Conservation (phyloP, 164 flowering plant genomes). For the Platanus orientalis region DNA sequence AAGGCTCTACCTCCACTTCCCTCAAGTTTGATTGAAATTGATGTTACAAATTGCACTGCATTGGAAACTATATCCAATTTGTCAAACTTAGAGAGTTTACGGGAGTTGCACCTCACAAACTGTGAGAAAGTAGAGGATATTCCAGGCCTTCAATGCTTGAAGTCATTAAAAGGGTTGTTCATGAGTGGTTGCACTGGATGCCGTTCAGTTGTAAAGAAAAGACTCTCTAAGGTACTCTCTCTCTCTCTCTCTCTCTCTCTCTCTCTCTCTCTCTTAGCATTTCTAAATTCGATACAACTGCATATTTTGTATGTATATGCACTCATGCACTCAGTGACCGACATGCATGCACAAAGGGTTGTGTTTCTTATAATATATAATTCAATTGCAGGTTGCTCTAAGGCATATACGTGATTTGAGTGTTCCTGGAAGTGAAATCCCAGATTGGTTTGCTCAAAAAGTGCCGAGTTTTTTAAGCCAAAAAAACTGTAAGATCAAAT, state of each 20-base stretch:
- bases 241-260: constrained; percentile 8
- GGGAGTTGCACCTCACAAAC: constrained; percentile 25
- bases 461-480: constrained; percentile 9
- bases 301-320: too few species aligned
- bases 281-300: too few species aligned
- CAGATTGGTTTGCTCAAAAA: constrained; percentile 31
- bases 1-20: constrained; percentile 41
- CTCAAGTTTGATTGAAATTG: constrained; percentile 24
- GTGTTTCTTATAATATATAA: background rate
- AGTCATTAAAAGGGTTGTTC: constrained; percentile 31
- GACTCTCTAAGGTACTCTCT: constrained; percentile 22
- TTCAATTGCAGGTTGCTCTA: constrained; percentile 17
- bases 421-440: constrained; percentile 38
- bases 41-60: constrained; percentile 23
- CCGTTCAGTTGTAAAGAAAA: constrained; percentile 16
- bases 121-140: constrained; percentile 31
- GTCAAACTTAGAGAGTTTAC: constrained; percentile 24
- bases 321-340: too few species aligned
- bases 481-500: constrained; percentile 23
- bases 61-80: constrained; percentile 30
- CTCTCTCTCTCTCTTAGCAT: too few species aligned
- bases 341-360: background rate
- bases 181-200: constrained; percentile 30
- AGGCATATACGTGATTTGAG: constrained; percentile 23
- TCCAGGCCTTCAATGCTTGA: constrained; percentile 44